Evolutionary conservation across 768 basidiomycete species (phyloP), one percentile per base, ranked within the genome.

Genomic region (Auricularia cornea): DNA sequence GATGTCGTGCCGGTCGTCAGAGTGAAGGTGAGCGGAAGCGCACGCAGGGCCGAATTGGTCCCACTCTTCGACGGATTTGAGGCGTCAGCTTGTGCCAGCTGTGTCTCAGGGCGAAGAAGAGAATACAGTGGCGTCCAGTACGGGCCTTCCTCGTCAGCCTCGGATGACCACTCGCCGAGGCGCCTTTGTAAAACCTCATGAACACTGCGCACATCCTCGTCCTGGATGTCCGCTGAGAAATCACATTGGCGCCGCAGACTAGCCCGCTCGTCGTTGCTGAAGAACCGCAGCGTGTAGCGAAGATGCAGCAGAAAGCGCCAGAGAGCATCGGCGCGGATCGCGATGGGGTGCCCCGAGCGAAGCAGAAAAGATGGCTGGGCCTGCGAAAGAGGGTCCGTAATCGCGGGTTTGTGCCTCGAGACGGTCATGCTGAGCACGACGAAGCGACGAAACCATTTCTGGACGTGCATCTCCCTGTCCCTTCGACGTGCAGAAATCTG

Each of bases 351-450:
- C 3, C 92, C 92, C 54, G 79, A 83, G 70, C 91, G 91, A 29
- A 94, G 84, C 35, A 95, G 80, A 70, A 84, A 92, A 2, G 92
- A 93, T 5, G 91, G 89, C 59, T 93, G 90, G 32, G 86, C 90
- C 33, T 89, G 84, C 26, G 92, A 93, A 16, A 92, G 78, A 8
- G 90, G 89, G 70, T 94, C 90, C 6, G 90, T 78, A 31, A 84
- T 74, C 3, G 8, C 28, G 8, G 54, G 54, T 1, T 57, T 57
- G 28, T 48, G 44, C 20, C 14, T 14, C 23, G 26, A 14, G 10
- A 16, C 28, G 28, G 54, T 57, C 16, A 31, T 16, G 26, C 18
- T 26, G 5, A 57, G 54, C 16, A 57, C 26, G 4, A 57, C 12
- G 54, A 48, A 48, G 11, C 54, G 54, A 16, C 54, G 23, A 26